Conservation (phyloP, 768 basidiomycete genomes). For the Antrodiella citrinella region DNA sequence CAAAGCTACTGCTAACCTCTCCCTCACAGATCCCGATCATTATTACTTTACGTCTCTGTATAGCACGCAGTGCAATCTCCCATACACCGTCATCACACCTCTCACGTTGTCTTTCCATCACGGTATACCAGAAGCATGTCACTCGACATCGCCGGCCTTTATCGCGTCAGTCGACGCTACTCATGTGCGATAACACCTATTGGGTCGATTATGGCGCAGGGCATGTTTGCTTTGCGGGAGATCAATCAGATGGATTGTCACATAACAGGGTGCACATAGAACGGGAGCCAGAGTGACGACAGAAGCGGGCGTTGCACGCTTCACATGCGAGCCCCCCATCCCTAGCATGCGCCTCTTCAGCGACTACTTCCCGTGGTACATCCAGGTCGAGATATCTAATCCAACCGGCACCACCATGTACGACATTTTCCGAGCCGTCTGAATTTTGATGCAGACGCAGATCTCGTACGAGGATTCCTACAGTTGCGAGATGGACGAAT, state of each 20-base stretch:
- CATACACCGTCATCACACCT: no score
- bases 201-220: slow-evolving; percentile 58
- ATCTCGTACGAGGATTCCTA: slow-evolving; percentile 49
- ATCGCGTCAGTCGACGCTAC: no score
- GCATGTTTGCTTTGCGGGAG: slow-evolving; percentile 66
- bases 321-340: slow-evolving; percentile 44
- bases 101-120: no score
- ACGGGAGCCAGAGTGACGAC: slow-evolving; percentile 5
- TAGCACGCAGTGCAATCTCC: no score
- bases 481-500: slow-evolving; percentile 45
- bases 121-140: no score
- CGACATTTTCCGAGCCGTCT: slow-evolving; percentile 45
- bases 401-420: slow-evolving; percentile 50
- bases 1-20: no score
- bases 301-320: slow-evolving; percentile 27
- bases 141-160: no score
- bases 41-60: no score
- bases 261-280: no score
- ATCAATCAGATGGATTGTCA: slow-evolving; percentile 99
- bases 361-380: slow-evolving; percentile 55
- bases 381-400: slow-evolving; percentile 40
- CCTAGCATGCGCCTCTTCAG: slow-evolving; percentile 49
- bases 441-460: slow-evolving; percentile 31
- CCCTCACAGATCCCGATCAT: no score
- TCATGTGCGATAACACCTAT: slow-evolving; percentile 63